Conservation (phyloP, 2,329 filamentous ascomycete species). For the Neoarthrinium moseri region DNA sequence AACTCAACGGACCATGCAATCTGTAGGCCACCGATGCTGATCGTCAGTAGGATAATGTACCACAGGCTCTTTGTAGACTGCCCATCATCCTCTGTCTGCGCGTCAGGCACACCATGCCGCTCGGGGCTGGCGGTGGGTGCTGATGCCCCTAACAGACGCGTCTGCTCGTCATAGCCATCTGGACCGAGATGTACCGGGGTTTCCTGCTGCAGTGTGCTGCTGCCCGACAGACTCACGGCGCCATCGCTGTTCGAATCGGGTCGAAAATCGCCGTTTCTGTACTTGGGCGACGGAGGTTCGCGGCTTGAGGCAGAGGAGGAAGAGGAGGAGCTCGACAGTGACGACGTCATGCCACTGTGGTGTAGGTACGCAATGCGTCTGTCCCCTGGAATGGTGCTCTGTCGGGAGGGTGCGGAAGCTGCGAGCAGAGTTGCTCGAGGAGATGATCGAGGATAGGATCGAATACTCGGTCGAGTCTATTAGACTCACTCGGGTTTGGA, state of each 20-base stretch:
- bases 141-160: slow-evolving; percentile 40
- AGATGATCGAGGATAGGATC: too few relatives aligned
- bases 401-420: too few relatives aligned
- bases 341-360: slow-evolving; percentile 37
- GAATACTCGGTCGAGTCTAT: too few relatives aligned
- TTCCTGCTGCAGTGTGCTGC: too few relatives aligned
- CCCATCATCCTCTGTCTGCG: slow-evolving; percentile 34
- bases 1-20: slow-evolving; percentile 95
- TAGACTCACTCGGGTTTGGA: too few relatives aligned
- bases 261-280: slow-evolving; percentile 17
- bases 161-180: slow-evolving; percentile 35
- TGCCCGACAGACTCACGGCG: too few relatives aligned
- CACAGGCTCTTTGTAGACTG: slow-evolving; percentile 72
- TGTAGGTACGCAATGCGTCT: too few relatives aligned
- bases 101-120: background rate
- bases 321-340: slow-evolving; percentile 27
- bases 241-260: slow-evolving; percentile 12
- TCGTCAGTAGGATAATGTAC: slow-evolving; percentile 83
- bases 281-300: slow-evolving; percentile 24
- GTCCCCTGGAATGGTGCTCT: too few relatives aligned
- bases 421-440: too few relatives aligned
- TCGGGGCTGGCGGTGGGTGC: background rate
- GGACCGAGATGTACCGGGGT: background rate
- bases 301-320: slow-evolving; percentile 15
- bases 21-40: slow-evolving; percentile 85